Conservation (phyloP, 2,329 filamentous ascomycete genomes). For the Cladosporium halotolerans region DNA sequence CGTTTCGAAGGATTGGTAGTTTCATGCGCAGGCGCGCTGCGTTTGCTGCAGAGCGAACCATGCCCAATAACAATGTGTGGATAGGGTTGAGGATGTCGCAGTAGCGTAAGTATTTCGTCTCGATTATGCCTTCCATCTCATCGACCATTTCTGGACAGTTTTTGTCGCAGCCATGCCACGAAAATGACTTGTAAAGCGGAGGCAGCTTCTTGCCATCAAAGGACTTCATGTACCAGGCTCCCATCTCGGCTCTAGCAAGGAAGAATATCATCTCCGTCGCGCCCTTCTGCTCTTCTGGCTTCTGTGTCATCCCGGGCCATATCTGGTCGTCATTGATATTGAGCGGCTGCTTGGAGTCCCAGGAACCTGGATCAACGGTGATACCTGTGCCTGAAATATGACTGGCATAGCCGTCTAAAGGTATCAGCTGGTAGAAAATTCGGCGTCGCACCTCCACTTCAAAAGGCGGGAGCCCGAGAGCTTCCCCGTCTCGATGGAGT, state of each 20-base stretch:
- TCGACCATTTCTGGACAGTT: constrained; percentile 20
- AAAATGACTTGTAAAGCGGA: constrained; percentile 4
- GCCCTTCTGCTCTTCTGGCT: constrained; percentile 45
- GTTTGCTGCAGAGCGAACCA: constrained; percentile 39
- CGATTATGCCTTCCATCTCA: constrained; percentile 38
- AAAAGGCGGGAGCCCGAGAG: constrained; percentile 47
- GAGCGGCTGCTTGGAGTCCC: constrained; percentile 28
- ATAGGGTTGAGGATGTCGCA: constrained; percentile 39
- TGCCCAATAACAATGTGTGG: constrained; percentile 39
- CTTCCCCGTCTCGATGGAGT: constrained; percentile 52
- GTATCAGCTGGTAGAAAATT: constrained; percentile 57
- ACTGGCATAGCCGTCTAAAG: constrained; percentile 44
- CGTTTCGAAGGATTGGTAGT: constrained; percentile 35
- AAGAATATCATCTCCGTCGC: constrained; percentile 50
- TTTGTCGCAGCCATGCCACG: constrained; percentile 4
- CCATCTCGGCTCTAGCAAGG: constrained; percentile 38
- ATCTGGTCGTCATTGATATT: constrained; percentile 34
- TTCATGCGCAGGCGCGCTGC: constrained; percentile 42
- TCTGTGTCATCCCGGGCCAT: constrained; percentile 39
- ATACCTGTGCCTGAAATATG: constrained; percentile 28
- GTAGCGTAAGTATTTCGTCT: constrained; percentile 40
- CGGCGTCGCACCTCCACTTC: constrained; percentile 55
- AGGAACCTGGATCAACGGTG: constrained; percentile 22
- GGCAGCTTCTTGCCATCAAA: constrained; percentile 4
- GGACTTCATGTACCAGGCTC: constrained; percentile 31